Base-by-base conservation (phyloP, 2,329 filamentous ascomycete genomes). In the Colletotrichum ledebouriae region DNA sequence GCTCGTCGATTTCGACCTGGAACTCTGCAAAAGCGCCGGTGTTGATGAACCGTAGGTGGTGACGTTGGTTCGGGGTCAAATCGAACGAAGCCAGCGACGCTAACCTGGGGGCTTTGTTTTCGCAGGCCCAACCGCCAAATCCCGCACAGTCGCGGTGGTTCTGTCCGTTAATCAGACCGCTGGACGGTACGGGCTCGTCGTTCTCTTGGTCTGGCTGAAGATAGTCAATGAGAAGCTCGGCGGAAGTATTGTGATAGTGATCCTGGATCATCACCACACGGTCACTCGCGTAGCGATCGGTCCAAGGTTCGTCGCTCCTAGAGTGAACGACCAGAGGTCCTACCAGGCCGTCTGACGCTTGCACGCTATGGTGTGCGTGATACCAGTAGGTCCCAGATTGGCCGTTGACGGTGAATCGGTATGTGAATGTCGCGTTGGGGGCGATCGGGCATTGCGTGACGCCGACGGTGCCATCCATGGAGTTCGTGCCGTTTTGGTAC, bases 401-500 rank as follows among this genome's bases (percentile, higher is more conserved):
- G 0, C 77, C 78, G 10, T 75, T 75, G n/a, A 91, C 84, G 0
- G 87, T 87, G 75, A 94, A 94, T 15, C 86, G 86, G 75, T 94
- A 94, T 0, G 85, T 88, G 70, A 91, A 90, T 1, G 81, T 86
- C 2, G 83, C 79, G 1, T 87, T 88, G 0, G 91, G 88, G 0
- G 87, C 83, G 53, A 94, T 90, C 0, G 86, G 84, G 70, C 90
- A 92, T 75, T 92, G 91, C 0, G 87, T 90, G 5, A 92, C 84
- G 41, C 87, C 90, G 0, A 88, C 83, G 1, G 90, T 86, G 0
- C 92, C 92, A 73, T 95, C 92, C 89, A 93, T 92, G 64, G 85
- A 84, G 67, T 89, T 92, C 0, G 91, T 92, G 11, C 90, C 91
- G 72, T 92, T 92, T 75, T 94, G 91, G 74, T 89, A 93, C 70